Evolutionary conservation across 495 filamentous ascomycete genomes (phyloP), one percentile per base, ranked within the genome.

Genomic region (Aspergillus nidulans): DNA sequence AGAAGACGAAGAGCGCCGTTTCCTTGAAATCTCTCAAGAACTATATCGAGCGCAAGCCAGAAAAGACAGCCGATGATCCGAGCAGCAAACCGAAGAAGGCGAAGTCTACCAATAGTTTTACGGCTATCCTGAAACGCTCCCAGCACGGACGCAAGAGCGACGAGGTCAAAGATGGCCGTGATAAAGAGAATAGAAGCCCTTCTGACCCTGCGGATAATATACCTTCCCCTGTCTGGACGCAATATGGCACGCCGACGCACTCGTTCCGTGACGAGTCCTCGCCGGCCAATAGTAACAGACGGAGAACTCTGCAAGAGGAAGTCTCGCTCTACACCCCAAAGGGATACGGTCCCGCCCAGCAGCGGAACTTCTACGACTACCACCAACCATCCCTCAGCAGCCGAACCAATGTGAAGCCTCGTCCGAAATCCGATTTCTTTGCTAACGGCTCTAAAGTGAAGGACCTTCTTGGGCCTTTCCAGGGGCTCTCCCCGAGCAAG

Each of bases 41-140:
- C 57, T 83, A 86, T 43, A 76, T 75, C 68, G 70, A 80, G 53
- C 79, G 83, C 64, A 71, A 81, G 61, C 73, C 74, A 46, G 69
- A 68, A 43, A 78, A 80, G 39, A 60, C 55, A 6, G 19, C 41
- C 15, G 60, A 66, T 19, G 67, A 67, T n/a, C 58, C 60, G 4
- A 65, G 73, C 3, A 68, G 67, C 36, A 87, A 83, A 53, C 84
- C 86, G 6, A 92, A 91, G 69, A 95, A 92, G 76, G 81, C 83
- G 16, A 95, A 95, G 62, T 95, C 91, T 0, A 78, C 88, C 4
- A 91, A 88, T 43, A 92, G 88, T 63, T 75, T 95, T 4, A 80
- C 83, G 0, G 85, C 77, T 4, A 80, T 78, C 25, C 53, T 78
- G 42, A 74, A 75, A 46, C 68, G 72, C 23, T 75, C 72, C 3